These are phyloP conservation scores for Ceratobasidium sp. DNA, from an alignment of 1,284 basidiomycete genomes.

Conservation along the genomic window DNA sequence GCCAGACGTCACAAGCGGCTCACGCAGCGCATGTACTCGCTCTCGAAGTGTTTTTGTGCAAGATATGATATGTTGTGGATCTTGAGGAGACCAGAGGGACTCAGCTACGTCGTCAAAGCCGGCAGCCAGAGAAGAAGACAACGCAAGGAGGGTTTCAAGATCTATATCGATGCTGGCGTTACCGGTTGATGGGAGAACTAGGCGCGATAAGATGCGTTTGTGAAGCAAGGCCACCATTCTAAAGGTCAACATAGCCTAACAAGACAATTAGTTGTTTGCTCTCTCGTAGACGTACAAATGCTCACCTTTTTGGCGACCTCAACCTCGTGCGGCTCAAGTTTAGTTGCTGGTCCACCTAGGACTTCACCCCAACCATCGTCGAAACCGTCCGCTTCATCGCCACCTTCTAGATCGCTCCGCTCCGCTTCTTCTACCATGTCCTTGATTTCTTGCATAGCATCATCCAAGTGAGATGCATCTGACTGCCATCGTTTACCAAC, in stretches of 20 bases:
- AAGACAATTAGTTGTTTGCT: slow-evolving; percentile 46
- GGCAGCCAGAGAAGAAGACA: slow-evolving; percentile 64
- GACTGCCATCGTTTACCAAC: slow-evolving; percentile 66
- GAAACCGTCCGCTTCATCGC: slow-evolving; percentile 52
- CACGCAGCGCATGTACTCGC: slow-evolving; percentile 56
- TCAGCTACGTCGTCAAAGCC: slow-evolving; percentile 72
- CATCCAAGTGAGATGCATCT: slow-evolving; percentile 69
- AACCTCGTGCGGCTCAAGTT: slow-evolving; percentile 59
- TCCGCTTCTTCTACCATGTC: slow-evolving; percentile 62
- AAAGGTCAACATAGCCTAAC: slow-evolving; percentile 50
- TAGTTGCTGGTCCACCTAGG: slow-evolving; percentile 59
- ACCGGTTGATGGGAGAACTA: slow-evolving; percentile 56
- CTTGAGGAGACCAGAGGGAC: slow-evolving; percentile 70
- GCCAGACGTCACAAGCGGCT: slow-evolving; percentile 50
- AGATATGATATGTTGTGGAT: slow-evolving; percentile 55
- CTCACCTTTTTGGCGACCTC: slow-evolving; percentile 64
- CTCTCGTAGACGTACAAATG: background rate
- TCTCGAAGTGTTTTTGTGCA: slow-evolving; percentile 55
- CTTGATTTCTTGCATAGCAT: slow-evolving; percentile 68
- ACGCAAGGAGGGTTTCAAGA: slow-evolving; percentile 63
- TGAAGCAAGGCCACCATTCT: slow-evolving; percentile 71
- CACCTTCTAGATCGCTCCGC: slow-evolving; percentile 47
- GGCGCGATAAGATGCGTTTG: slow-evolving; percentile 65
- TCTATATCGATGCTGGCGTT: slow-evolving; percentile 40
- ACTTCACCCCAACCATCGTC: slow-evolving; percentile 72